Evolutionary conservation across 108 stramenopile species (phyloP).

Genomic region (Seminavis robusta): DNA sequence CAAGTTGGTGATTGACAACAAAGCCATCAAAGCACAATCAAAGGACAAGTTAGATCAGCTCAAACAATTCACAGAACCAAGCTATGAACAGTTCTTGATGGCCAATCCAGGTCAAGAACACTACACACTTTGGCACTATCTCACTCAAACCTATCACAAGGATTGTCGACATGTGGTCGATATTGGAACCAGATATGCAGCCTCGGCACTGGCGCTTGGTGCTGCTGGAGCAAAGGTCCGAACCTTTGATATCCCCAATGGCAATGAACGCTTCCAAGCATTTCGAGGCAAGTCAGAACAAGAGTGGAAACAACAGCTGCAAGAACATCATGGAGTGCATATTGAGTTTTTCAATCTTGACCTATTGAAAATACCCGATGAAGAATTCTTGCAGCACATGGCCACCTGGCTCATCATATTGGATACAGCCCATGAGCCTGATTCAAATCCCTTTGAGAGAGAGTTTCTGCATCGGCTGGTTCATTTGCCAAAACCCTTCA

Average conservation of each 20-base stretch:
- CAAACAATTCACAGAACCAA: no score
- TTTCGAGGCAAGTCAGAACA: neutral
- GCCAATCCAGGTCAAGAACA: no score
- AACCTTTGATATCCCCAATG: neutral
- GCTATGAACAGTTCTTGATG: no score
- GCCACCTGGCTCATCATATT: constrained; percentile 27
- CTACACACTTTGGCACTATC: no score
- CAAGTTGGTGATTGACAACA: no score
- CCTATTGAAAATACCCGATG: constrained; percentile 18
- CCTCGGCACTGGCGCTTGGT: no score
- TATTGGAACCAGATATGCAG: no score
- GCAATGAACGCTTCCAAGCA: neutral
- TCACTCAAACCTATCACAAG: no score
- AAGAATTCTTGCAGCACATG: constrained; percentile 7
- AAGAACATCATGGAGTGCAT: neutral
- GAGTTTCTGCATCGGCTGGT: constrained; percentile 19
- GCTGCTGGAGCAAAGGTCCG: neutral
- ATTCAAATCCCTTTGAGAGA: constrained; percentile 26
- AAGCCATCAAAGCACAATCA: no score
- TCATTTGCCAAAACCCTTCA: no score
- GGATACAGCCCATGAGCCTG: constrained; percentile 25
- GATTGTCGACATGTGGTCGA: no score
- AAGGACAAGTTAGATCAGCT: no score
- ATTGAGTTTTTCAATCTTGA: constrained; percentile 27
- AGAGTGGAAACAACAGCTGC: neutral